Evolutionary conservation across 805 yeast genomes (phyloP).

Genomic region (Metschnikowia shivogae): DNA sequence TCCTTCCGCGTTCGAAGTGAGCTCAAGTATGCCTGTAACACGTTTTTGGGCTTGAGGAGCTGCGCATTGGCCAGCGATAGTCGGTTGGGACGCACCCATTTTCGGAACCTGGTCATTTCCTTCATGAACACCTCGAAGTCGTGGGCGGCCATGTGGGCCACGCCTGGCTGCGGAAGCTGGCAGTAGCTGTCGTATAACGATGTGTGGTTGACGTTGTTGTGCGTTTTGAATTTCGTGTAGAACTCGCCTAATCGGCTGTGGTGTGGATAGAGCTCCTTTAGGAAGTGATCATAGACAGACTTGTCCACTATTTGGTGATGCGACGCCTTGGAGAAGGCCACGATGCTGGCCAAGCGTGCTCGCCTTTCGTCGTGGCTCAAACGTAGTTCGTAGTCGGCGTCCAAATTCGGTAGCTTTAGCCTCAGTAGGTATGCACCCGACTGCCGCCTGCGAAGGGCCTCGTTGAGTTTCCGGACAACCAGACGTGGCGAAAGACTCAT

Average conservation of each 20-base stretch:
- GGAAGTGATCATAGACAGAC: slow-evolving; percentile 2
- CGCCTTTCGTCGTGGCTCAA: slow-evolving; percentile 7
- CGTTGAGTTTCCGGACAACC: slow-evolving; percentile 7
- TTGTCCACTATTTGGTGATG: slow-evolving; percentile 9
- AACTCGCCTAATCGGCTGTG: slow-evolving; percentile 7
- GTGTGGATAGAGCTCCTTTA: slow-evolving; percentile 13
- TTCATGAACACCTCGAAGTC: slow-evolving; percentile 28
- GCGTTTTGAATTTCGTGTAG: slow-evolving; percentile 2
- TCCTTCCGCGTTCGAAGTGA: slow-evolving; percentile 19
- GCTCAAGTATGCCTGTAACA: slow-evolving; percentile 12
- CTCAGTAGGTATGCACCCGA: slow-evolving; percentile 10
- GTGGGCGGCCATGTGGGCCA: slow-evolving; percentile 21
- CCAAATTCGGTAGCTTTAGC: not conserved
- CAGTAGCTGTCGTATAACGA: slow-evolving; percentile 23
- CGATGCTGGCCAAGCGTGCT: slow-evolving; percentile 7
- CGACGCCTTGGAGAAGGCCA: slow-evolving; percentile 8
- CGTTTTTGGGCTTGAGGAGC: slow-evolving; percentile 2
- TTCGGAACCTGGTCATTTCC: slow-evolving; percentile 21
- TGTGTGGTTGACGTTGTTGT: slow-evolving; percentile 22
- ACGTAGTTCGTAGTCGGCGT: not conserved
- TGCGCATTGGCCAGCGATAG: slow-evolving; percentile 12
- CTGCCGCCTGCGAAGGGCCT: slow-evolving; percentile 2
- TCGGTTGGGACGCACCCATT: slow-evolving; percentile 26
- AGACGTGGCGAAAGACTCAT: not conserved
- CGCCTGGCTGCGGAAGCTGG: slow-evolving; percentile 26